A percentile compares a stretch with the other conserved stretches of the same genome.
Evolutionary conservation across 306 rosid genomes (phyloP).

Genomic region (Castanea mollissima): DNA sequence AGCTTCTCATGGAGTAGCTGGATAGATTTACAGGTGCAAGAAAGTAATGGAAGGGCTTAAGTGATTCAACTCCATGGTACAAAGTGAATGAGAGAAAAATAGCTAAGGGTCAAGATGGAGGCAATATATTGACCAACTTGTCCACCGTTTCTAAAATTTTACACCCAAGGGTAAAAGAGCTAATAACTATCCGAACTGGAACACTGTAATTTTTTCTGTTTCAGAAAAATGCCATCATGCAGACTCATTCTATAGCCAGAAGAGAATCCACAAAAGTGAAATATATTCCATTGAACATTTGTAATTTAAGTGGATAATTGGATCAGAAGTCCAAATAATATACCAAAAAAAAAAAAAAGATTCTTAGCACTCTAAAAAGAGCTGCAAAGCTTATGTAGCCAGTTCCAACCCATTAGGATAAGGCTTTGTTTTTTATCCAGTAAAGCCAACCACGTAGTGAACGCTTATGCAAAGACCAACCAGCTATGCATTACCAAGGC

Average conservation of each 20-base stretch:
- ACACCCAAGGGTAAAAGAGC: neutral
- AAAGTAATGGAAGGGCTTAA: neutral
- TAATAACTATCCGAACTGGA: neutral
- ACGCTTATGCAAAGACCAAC: neutral
- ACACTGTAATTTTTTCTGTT: neutral
- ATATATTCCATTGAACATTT: neutral
- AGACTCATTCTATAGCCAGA: neutral
- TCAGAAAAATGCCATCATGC: neutral
- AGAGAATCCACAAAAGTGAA: neutral
- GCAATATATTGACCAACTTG: neutral
- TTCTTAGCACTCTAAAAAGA: neutral
- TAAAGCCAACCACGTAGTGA: neutral
- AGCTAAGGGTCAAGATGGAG: neutral
- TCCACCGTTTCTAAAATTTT: neutral
- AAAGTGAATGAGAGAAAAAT: neutral
- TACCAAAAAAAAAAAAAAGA: neutral
- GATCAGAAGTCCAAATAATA: neutral
- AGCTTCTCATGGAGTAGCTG: neutral
- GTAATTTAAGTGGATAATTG: neutral
- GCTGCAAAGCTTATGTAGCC: neutral
- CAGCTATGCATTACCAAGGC: neutral
- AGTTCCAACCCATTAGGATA: neutral
- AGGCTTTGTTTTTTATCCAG: neutral
- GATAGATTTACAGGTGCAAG: neutral
- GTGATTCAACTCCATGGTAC: neutral